Percentiles rank a stretch among this genome's conserved stretches.
These are phyloP conservation scores for Aspergillus sp. DNA, from an alignment of 2,329 filamentous ascomycete genomes.

Conservation along the genomic window DNA sequence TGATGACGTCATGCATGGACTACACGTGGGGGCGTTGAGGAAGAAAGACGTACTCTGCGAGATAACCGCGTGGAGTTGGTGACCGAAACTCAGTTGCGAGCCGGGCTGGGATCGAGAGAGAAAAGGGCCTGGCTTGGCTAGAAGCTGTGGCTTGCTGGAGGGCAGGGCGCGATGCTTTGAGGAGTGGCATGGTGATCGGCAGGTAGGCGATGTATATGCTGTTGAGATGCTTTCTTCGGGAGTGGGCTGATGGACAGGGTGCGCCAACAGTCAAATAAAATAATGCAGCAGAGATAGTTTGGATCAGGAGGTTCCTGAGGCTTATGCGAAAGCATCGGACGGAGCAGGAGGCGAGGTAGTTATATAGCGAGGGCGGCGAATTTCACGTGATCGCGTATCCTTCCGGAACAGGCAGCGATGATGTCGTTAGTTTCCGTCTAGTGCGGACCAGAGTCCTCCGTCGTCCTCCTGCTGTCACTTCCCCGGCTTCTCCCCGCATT, in stretches of 20 bases:
- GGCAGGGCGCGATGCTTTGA: background rate
- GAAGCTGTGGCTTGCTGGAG: background rate
- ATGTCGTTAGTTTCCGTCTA: background rate
- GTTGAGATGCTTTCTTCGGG: too few species aligned
- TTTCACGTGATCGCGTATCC: background rate
- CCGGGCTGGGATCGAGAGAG: constrained; percentile 1
- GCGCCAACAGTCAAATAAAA: too few species aligned
- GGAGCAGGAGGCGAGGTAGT: background rate
- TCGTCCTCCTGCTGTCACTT: background rate
- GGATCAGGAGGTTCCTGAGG: background rate
- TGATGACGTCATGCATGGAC: background rate
- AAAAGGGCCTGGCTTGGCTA: background rate
- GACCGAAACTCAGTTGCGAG: background rate
- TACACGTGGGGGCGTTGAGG: background rate
- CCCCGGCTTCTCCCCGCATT: constrained; percentile 5
- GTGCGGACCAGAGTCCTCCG: constrained; percentile 18
- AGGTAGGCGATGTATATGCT: background rate
- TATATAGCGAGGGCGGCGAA: background rate
- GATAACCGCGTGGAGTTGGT: background rate
- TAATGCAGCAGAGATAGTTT: background rate
- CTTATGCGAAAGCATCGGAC: background rate
- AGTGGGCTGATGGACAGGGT: background rate
- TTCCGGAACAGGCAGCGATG: background rate
- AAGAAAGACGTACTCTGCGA: constrained; percentile 1
- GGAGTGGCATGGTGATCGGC: background rate